Base-by-base conservation (phyloP, 257 asterid genomes). In the Salvia miltiorrhiza region DNA sequence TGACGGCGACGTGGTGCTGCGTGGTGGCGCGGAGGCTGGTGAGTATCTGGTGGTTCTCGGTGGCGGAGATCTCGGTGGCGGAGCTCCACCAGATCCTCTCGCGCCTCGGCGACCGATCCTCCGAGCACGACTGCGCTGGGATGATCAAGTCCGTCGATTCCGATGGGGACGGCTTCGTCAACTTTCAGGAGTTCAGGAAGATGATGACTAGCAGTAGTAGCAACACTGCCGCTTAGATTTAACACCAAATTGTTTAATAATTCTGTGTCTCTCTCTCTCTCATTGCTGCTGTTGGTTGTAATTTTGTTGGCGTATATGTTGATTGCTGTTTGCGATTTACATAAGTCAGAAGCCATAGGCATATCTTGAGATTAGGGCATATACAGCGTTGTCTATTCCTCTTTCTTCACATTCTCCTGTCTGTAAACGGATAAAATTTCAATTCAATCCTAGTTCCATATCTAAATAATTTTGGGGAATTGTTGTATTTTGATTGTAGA, bases 101-200 rank as follows among this genome's bases (percentile, higher is more conserved):
- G 43, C 95, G 88, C 55, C 85, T 90, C 35, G 98, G 97, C 1
- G 92, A 90, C 77, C 53, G 40, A 49, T 88, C 92, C 79, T 67
- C 95, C 60, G 78, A 76, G 26, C 64, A 64, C 13, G 96, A 87
- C 21, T 93, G 98, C 69, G 84, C 76, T 59, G 87, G 62, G 5
- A 93, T 93, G 98, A 90, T 93, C 79, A 39, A 47, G 20, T 71
- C 95, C 62, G 90, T 93, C 5, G 97, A 93, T 76, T 57, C 92
- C 6, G 85, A 90, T n/a, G 93, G 96, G 0, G 95, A 93, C 53
- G 98, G 96, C 2, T 77, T 9, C 56, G 98, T 93, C 12, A 74
- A 62, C 77, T 93, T 88, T 43, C 80, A 75, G 0, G 98, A 93
- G 79, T 93, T 93, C 57, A 81, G 70, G 84, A 80, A 66, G 80